Base-by-base conservation (phyloP, 306 rosid species). In the Inga leiocalycina region DNA sequence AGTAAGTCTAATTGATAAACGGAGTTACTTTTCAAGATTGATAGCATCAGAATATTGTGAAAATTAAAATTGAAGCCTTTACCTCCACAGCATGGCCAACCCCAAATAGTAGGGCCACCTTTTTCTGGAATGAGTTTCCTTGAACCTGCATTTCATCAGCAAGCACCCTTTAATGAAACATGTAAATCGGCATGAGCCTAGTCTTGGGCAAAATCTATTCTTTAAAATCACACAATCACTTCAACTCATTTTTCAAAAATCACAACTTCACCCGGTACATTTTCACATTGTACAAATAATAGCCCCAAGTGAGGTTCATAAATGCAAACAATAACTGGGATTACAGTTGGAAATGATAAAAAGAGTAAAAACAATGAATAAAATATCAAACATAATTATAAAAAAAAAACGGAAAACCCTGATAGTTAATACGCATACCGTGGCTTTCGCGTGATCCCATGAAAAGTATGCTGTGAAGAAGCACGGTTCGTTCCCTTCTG, bases 401-500 rank as follows among this genome's bases (percentile, higher is more conserved):
- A 70, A 37, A 13, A 34, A 34, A n/a, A 56, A 22, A 69, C 52
- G 16, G 75, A 67, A 49, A 71, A 74, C 22, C 41, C n/a, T 59
- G 52, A 32, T 71, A 82, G 14, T 82, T 61, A 24, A 49, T 59
- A 77, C 79, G 88, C 98, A 82, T 92, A 96, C 99, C 86, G 51
- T 56, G 68, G 98, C 94, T 88, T 88, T 96, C 39, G 89, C 74
- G 34, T 83, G 85, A 85, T 96, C 99, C 99, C 99, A 96, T 69
- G 93, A 88, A 77, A 96, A 96, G 97, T 92, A 92, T 66, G 97
- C 86, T 39, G 99, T 96, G 88, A 96, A 96, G 91, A 96, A 96
- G 92, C 97, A 90, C 57, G 99, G 98, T 86, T 96, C 99, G 37
- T 93, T 92, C 84, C 98, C 99, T 92, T 96, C 99, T 8, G 98